Percentiles rank a stretch among this genome's conserved stretches.
These are phyloP conservation scores for Ophioceras dolichostomum DNA, from an alignment of 2,329 filamentous ascomycete species.

Conservation along the genomic window DNA sequence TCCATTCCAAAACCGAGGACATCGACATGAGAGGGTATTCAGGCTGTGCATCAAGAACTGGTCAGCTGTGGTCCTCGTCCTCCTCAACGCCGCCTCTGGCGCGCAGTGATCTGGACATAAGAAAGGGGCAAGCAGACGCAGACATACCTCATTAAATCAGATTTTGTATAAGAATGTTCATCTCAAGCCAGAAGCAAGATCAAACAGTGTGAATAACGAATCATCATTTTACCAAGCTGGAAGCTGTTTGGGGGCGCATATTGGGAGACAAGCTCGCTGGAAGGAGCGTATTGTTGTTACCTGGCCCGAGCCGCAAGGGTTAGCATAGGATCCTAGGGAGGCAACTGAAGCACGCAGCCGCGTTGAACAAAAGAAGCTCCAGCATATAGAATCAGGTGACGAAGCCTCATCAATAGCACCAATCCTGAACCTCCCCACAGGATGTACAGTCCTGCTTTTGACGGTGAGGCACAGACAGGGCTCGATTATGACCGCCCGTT, in stretches of 20 bases:
- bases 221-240: slow-evolving; percentile 42
- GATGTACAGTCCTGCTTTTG: slow-evolving; percentile 50
- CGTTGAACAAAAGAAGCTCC: slow-evolving; percentile 10
- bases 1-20: too few species aligned
- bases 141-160: slow-evolving; percentile 37
- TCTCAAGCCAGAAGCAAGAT: slow-evolving; percentile 29
- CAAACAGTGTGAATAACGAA: slow-evolving; percentile 50
- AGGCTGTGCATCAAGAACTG: too few species aligned
- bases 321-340: too few species aligned
- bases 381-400: slow-evolving; percentile 42
- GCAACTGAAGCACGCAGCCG: too few species aligned
- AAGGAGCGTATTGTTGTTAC: too few species aligned
- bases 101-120: too few species aligned
- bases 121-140: not conserved
- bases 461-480: slow-evolving; percentile 28
- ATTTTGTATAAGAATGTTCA: slow-evolving; percentile 40
- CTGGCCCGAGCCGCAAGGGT: too few species aligned
- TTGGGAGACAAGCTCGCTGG: too few species aligned
- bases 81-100: too few species aligned
- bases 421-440: slow-evolving; percentile 33
- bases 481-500: slow-evolving; percentile 59
- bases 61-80: too few species aligned
- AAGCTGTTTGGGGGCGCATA: too few species aligned
- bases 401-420: slow-evolving; percentile 53
- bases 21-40: too few species aligned